Conservation (phyloP, 2,329 filamentous ascomycete genomes). For the Zasmidium citrigriseum region DNA sequence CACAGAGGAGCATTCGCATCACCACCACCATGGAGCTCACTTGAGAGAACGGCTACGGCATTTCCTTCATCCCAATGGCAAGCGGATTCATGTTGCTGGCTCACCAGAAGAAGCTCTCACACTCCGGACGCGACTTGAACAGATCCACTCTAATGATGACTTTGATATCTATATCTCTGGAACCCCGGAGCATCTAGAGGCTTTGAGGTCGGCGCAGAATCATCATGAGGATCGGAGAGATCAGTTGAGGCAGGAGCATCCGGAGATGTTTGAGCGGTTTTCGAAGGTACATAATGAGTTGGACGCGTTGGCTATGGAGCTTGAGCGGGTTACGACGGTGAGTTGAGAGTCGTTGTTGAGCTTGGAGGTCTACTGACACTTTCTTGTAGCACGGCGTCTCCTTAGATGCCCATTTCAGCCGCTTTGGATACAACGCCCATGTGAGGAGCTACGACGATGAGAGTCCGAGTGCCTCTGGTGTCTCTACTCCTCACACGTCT, state of each 20-base stretch:
- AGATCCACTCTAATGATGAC: conserved; percentile 38
- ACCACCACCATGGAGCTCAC: conserved; percentile 16
- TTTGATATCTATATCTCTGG: conserved; percentile 63
- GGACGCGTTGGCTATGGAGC: conserved; percentile 45
- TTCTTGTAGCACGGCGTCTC: conserved; percentile 52
- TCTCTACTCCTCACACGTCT: conserved; percentile 18
- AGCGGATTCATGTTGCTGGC: conserved; percentile 57
- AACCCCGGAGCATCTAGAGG: conserved; percentile 52
- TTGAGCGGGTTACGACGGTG: neutral
- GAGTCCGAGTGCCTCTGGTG: conserved; percentile 20
- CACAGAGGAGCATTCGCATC: conserved; percentile 1
- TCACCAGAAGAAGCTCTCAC: conserved; percentile 57
- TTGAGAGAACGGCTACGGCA: conserved; percentile 49
- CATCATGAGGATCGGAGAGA: conserved; percentile 55
- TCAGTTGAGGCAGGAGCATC: conserved; percentile 52
- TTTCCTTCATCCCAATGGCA: conserved; percentile 58
- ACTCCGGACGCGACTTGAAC: conserved; percentile 48
- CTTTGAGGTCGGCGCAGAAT: conserved; percentile 52
- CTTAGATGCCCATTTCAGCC: conserved; percentile 62
- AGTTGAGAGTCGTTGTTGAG: neutral
- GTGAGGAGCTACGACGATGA: conserved; percentile 43
- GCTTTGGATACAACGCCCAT: conserved; percentile 63
- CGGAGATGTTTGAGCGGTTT: conserved; percentile 57
- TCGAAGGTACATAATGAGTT: conserved; percentile 58
- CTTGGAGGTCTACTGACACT: neutral